Base-by-base conservation (phyloP, 768 basidiomycete genomes). In the Xerocomellus intermedius region DNA sequence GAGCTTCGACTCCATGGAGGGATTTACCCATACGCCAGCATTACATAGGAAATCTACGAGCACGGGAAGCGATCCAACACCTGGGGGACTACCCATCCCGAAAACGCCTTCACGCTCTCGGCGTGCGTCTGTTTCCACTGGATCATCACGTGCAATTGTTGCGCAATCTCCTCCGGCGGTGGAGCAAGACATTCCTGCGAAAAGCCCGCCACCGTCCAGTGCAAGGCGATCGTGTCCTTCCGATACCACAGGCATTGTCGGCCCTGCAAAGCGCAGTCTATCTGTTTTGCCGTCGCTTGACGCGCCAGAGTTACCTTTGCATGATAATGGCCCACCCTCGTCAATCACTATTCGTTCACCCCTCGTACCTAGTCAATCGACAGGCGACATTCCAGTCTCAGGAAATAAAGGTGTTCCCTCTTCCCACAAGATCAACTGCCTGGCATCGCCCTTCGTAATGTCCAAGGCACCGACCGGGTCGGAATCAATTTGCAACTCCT, bases 331-430 rank as follows among this genome's bases (percentile, higher is more conserved):
- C 5, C 62, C 63, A 7, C 60, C 58, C 12, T 66, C 67, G n/a
- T 59, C 67, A 4, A 66, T 64, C 36, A 16, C 55, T 32, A 21
- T 66, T 50, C 59, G 63, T 28, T 67, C 57, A 3, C 62, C 67
- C 3, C 43, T 53, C 14, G 52, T 52, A 26, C 44, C 55, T 42
- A 36, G 19, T 17, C 59, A 22, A 12, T 43, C 48, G n/a, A 39
- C 51, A 16, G 33, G n/a, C 24, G 46, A 42, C 17, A 19, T 47
- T 5, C 21, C 61, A n/a, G 36, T 33, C 39, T 26, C 26, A 7
- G 26, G 26, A 26, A 7, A 26, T 26, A 16, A 35, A 42, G 19
- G 16, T 13, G 32, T 46, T 35, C 21, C 7, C 17, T 17, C 55
- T 32, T 47, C 42, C 21, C 60, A 48, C 13, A 46, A 49, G 38